Evolutionary conservation across 306 rosid species (phyloP), one percentile per base, ranked within the genome.

Genomic region (Carpinus fangiana): DNA sequence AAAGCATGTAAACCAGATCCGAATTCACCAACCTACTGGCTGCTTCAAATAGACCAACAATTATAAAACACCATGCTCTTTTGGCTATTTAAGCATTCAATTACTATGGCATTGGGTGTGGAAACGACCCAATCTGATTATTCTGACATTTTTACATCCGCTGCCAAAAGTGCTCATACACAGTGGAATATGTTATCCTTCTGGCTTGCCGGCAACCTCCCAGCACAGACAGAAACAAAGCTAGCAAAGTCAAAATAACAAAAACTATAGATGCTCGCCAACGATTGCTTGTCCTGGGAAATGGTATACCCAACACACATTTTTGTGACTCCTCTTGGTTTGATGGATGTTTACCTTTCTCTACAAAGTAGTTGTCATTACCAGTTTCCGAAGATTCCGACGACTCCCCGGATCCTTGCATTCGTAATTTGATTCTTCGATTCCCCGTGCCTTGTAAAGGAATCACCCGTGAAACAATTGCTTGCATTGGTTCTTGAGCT

Each of bases 371-470:
- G 6, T 65, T 36, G 10, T 17, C 50, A 41, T 34, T 18, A 18
- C 17, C 54, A 36, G 48, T 31, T 69, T 51, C 48, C 10, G 16
- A 2, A 2, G 48, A 55, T 7, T 57, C 77, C 0, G 46, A 43
- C 8, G 16, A 18, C 70, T 26, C 23, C 51, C 7, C 13, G 7
- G 50, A 13, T 62, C 8, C 28, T 50, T 13, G 47, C 80, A 48
- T 78, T 43, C 62, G 45, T 23, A 83, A 28, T 62, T 55, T 81
- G 70, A 92, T 88, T 81, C 98, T 89, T 45, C 93, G 61, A 12
- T 85, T 87, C 12, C 94, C 92, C 10, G 88, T 90, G 77, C 97
- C 97, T 72, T 92, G 97, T 69, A 43, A 55, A 4, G 89, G 81
- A 64, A 20, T 18, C 16, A 51, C 45, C 70, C 20, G 26, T 2